Evolutionary conservation across 169 alveolate species (phyloP), one percentile per base, ranked within the genome.

Genomic region (Plasmodium cynomolgi): DNA sequence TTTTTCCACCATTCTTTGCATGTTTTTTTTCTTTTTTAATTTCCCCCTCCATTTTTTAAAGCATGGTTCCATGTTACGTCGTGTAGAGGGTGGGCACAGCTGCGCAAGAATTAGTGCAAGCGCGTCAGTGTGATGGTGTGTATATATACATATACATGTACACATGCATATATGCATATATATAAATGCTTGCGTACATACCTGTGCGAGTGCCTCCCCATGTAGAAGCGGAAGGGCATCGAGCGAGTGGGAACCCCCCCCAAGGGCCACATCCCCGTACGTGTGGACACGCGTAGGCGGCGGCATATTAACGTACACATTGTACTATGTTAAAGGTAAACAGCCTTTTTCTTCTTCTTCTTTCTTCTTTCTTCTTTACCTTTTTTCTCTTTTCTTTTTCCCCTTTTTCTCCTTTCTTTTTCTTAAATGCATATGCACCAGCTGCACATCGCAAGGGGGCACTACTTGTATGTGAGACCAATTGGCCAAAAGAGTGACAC

Each of bases 1-100:
- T 80, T 41, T n/a, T 39, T 31, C 11, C 26, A 5, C 29, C 31
- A 23, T 15, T 74, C 56, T 44, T 39, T 47, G 26, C 31, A 26
- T 41, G 15, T 81, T 58, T 23, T 81, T 80, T 81, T 81, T 81
- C 17, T 13, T 41, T 41, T 26, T 81, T 81, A 50, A 50, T 81
- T 81, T 20, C 20, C 34, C 34, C 6, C 37, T 47, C n/a, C 74
- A 41, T 81, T 81, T 81, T 81, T 81, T 81, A 39, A 15, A 20
- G 34, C n/a, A 81, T 81, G 47, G 34, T 81, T 23, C 50, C 62
- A 81, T 34, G 90, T 50, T 56, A 20, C 15, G 44, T 20, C 56
- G 11, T 50, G 62, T 82, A 80, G 37, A 29, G 20, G 20, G 71
- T 33, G 37, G 17, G 56, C 72, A 56, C 20, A 56, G 71, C 20